Conservation (phyloP, 2,329 filamentous ascomycete genomes). For the Sarocladium oryzae region DNA sequence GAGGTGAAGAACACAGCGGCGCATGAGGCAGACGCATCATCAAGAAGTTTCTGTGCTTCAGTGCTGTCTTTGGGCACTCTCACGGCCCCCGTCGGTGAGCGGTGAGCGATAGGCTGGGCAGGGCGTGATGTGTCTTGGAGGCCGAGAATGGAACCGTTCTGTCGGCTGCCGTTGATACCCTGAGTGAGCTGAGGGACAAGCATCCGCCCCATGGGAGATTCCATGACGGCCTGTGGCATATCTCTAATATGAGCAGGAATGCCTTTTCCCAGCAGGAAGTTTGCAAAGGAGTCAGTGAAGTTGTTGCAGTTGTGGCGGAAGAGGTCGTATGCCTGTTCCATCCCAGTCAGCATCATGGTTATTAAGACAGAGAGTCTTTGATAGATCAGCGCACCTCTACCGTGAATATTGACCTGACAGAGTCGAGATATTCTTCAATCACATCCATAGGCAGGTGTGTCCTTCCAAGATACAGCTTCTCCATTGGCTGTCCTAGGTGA, state of each 20-base stretch:
- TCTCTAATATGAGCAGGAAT: constrained; percentile 84
- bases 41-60: constrained; percentile 30
- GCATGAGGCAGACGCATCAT: constrained; percentile 58
- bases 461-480: constrained; percentile 65
- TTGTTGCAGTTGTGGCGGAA: constrained; percentile 96
- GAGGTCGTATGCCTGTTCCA: constrained; percentile 71
- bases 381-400: constrained; percentile 56
- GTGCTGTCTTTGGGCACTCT: constrained; percentile 27
- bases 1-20: constrained; percentile 92
- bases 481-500: constrained; percentile 79
- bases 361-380: neutral
- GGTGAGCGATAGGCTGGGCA: neutral
- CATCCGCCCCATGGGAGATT: constrained; percentile 84
- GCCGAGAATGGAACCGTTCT: constrained; percentile 46
- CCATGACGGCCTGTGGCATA: constrained; percentile 77
- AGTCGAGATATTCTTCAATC: constrained; percentile 81
- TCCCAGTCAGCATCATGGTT: neutral
- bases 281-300: constrained; percentile 87
- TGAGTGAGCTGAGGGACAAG: constrained; percentile 63
- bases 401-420: constrained; percentile 75
- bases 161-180: constrained; percentile 42
- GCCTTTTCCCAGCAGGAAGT: constrained; percentile 80
- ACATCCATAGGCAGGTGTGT: constrained; percentile 76
- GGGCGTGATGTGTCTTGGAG: constrained; percentile 32
- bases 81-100: constrained; percentile 37